Base-by-base conservation (phyloP, 345 rosid genomes). In the Citrus mangshanensis region DNA sequence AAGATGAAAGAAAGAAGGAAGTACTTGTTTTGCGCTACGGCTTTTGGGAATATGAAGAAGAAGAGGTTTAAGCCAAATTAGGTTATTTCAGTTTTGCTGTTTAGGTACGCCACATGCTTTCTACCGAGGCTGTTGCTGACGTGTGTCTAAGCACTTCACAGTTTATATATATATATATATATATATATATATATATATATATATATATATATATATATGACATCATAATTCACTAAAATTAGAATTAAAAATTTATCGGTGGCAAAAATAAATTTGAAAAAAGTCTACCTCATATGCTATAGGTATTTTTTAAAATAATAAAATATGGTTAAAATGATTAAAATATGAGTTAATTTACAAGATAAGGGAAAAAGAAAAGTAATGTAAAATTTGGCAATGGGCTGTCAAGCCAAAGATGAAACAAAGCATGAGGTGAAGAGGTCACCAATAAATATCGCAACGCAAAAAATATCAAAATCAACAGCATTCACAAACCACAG, bases 61-160 rank as follows among this genome's bases (percentile, higher is more conserved):
- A 42, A 75, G 30, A 71, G 73, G 37, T 78, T 72, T 30, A 42
- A 19, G 37, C 70, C 51, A n/a, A 32, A 40, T 46, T 70, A 62
- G 80, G 76, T 78, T 49, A 67, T 38, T 30, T 37, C 30, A 0
- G 67, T 32, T 46, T 46, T 46, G 18, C 18, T 12, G 51, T 58
- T 27, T 21, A 18, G 30, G 75, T 49, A n/a, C 5, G 49, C 24
- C 72, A 10, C 56, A 10, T 21, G 30, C 9, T 68, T 40, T 40
- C 34, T 6, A 12, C 55, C 1, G 58, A 1, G 7, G 40, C 25
- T 19, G 14, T 7, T 19, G 42, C 27, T 34, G 46, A 34, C 14
- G 6, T 8, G 25, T 35, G 25, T 35, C 69, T 7, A 18, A 1
- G 4, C 25, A 21, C 25, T 22, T 21, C 62, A 21, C n/a, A 22